Evolutionary conservation across 768 basidiomycete genomes (phyloP).

Genomic region (Gautieria morchelliformis): DNA sequence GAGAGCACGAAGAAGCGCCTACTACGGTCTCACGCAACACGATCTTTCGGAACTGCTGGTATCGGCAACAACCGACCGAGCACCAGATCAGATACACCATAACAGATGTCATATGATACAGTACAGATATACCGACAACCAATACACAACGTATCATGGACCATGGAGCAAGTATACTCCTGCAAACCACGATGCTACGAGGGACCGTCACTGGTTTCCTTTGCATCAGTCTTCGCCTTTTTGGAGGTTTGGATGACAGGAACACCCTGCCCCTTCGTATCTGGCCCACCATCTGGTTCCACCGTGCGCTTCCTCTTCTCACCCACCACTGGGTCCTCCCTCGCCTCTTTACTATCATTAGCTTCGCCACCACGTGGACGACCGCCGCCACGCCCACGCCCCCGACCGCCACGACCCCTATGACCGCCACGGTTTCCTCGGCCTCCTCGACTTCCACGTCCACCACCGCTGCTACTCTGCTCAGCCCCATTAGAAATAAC

Average conservation of each 20-base stretch:
- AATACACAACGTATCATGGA: not conserved
- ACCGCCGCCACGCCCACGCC: conserved; percentile 22
- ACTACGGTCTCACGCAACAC: too few species aligned
- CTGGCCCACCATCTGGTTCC: conserved; percentile 71
- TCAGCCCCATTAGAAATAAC: conserved; percentile 24
- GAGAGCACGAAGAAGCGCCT: too few species aligned
- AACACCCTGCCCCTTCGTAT: conserved; percentile 50
- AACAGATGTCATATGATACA: not conserved
- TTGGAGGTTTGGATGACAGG: conserved; percentile 35
- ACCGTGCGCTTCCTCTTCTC: conserved; percentile 72
- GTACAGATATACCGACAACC: too few species aligned
- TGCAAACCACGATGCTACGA: not conserved
- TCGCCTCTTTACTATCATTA: conserved; percentile 11
- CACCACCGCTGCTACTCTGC: conserved; percentile 33
- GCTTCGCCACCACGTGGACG: conserved; percentile 17
- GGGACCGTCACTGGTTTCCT: not conserved
- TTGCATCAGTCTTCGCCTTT: conserved; percentile 32
- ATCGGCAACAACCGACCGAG: too few species aligned
- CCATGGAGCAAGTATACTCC: not conserved
- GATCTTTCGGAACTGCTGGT: too few species aligned
- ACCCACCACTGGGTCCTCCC: conserved; percentile 29
- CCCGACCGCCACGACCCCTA: conserved; percentile 20
- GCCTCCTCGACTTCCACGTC: conserved; percentile 25
- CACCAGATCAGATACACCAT: too few species aligned
- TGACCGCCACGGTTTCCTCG: conserved; percentile 16